Percentiles rank a stretch among this genome's conserved stretches.
phyloP scores from a whole-genome alignment of 345 rosid genomes.

The Populus euphratica region DNA sequence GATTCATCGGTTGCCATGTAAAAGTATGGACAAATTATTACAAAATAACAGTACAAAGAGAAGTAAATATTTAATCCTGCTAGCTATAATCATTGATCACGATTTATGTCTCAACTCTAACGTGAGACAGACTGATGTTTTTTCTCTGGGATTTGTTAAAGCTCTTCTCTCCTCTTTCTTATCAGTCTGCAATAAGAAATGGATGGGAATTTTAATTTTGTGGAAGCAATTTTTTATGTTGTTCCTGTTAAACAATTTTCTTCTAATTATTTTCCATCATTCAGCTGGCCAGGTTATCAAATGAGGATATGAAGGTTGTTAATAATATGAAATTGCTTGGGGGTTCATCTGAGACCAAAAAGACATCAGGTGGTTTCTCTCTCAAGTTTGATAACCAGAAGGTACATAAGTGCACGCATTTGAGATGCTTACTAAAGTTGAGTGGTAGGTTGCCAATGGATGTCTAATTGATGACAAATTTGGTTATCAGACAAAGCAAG shows the following conservation, averaged over 20 bases:
- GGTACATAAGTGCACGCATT: conserved; percentile 33
- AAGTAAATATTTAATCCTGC: neutral
- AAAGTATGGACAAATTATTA: neutral
- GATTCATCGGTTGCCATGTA: neutral
- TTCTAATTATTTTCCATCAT: conserved; percentile 5
- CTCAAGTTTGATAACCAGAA: conserved; percentile 80
- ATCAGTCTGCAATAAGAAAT: neutral
- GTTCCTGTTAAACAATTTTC: neutral
- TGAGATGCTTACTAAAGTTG: conserved; percentile 1
- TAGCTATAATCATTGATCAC: neutral
- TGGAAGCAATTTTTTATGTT: neutral
- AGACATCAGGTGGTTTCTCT: conserved; percentile 55
- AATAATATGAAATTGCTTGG: conserved; percentile 70
- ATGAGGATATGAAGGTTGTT: conserved; percentile 69
- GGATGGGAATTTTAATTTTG: neutral
- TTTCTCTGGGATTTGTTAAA: neutral
- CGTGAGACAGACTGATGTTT: no score
- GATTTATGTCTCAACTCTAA: neutral
- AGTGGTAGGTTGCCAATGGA: conserved; percentile 2
- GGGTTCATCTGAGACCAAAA: conserved; percentile 54
- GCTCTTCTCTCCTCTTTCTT: neutral
- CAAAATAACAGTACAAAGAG: neutral
- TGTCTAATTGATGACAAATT: conserved; percentile 13
- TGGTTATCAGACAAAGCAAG: conserved; percentile 60
- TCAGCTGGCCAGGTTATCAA: conserved; percentile 78